Conservation (phyloP, 192 early-diverging fungal species). For the Backusella luteola region DNA sequence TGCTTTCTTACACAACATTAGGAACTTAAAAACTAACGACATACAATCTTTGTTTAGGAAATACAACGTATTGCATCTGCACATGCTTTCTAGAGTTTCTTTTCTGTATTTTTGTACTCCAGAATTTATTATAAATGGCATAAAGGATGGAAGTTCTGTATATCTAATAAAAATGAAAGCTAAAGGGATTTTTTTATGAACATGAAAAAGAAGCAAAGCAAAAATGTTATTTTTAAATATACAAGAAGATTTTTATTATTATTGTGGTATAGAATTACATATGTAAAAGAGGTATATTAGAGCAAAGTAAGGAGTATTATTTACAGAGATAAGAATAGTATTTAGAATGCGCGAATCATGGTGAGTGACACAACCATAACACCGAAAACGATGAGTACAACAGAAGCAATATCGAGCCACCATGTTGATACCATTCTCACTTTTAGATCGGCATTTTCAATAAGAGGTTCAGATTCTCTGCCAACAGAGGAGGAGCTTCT, state of each 20-base stretch:
- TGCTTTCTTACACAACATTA: background rate
- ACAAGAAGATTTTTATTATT: no score
- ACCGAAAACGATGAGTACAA: constrained; percentile 44
- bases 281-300: background rate
- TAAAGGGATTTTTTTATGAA: background rate
- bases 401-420: constrained; percentile 41
- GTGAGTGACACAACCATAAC: constrained; percentile 44
- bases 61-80: constrained; percentile 15
- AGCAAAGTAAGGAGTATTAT: background rate
- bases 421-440: background rate
- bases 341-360: constrained; percentile 16
- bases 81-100: background rate
- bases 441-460: background rate
- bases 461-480: background rate
- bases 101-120: background rate
- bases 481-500: background rate
- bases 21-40: background rate
- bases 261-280: background rate
- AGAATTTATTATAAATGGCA: background rate
- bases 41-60: background rate
- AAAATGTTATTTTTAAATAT: background rate
- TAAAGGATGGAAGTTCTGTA: background rate
- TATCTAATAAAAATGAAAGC: background rate
- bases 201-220: background rate
- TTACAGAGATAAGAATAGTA: background rate